A percentile compares a stretch with the other conserved stretches of the same genome.
Evolutionary conservation across 495 filamentous ascomycete genomes (phyloP).

Genomic region (Hypoxylon intermedium): DNA sequence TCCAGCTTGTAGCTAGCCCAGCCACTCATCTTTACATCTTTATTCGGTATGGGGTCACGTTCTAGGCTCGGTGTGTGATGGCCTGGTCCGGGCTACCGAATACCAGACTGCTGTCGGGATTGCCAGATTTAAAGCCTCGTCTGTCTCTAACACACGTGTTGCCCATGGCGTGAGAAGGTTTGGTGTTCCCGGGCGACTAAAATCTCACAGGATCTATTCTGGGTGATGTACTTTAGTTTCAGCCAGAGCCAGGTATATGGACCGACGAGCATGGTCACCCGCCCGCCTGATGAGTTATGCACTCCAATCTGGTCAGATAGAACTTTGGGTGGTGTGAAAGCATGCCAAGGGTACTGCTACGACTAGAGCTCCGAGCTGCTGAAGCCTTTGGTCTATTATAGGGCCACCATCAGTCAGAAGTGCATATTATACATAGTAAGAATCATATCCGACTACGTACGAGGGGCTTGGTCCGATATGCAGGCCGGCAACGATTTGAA

Average conservation of each 20-base stretch:
- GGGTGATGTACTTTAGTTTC: conserved; percentile 13
- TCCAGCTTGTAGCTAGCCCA: not conserved
- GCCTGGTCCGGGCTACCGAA: conserved; percentile 1
- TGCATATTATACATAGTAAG: conserved; percentile 1
- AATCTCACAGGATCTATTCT: conserved; percentile 19
- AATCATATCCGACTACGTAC: not conserved
- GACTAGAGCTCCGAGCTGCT: not conserved
- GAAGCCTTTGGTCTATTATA: conserved; percentile 1
- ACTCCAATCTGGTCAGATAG: conserved; percentile 6
- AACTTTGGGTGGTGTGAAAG: conserved; percentile 10
- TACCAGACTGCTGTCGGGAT: conserved; percentile 8
- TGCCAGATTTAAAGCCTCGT: conserved; percentile 14
- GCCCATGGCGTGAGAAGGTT: not conserved
- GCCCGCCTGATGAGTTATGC: not conserved
- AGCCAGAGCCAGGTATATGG: conserved; percentile 3
- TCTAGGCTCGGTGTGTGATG: conserved; percentile 8
- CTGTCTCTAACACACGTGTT: conserved; percentile 16
- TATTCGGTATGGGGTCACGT: conserved; percentile 7
- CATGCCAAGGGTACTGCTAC: conserved; percentile 1
- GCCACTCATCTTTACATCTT: conserved; percentile 13
- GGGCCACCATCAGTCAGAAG: not conserved
- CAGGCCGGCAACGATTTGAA: conserved; percentile 20
- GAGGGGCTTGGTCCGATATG: conserved; percentile 21
- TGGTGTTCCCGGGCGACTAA: conserved; percentile 7
- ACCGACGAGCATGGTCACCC: not conserved